A percentile compares a stretch with the other conserved stretches of the same genome.
Evolutionary conservation across 1,139 yeast genomes (phyloP).

Genomic region (Magnusiomyces ingens): DNA sequence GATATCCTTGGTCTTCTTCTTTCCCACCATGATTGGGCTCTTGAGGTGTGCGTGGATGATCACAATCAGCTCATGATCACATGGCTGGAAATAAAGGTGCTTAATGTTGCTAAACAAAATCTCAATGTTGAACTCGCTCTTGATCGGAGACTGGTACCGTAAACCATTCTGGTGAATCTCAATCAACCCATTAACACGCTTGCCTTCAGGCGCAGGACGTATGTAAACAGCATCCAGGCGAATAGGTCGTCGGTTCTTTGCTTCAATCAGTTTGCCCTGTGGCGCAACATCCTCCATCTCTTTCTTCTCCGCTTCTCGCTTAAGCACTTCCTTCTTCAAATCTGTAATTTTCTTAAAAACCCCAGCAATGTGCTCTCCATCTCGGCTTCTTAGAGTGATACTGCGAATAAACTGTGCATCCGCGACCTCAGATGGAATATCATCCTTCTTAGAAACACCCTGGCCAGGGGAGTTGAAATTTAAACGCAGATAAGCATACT

Average conservation of each 20-base stretch:
- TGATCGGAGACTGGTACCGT: conserved; percentile 77
- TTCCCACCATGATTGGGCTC: conserved; percentile 91
- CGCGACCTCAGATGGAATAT: conserved; percentile 82
- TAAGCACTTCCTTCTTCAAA: conserved; percentile 84
- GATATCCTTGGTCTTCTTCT: conserved; percentile 89
- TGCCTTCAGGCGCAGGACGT: conserved; percentile 95
- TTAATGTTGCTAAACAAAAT: conserved; percentile 83
- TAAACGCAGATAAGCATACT: conserved; percentile 79
- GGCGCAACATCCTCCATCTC: conserved; percentile 92
- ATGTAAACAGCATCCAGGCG: conserved; percentile 83
- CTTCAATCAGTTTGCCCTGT: conserved; percentile 81
- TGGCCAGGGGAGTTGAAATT: conserved; percentile 94
- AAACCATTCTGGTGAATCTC: conserved; percentile 96
- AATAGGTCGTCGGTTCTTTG: conserved; percentile 72
- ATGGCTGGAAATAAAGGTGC: conserved; percentile 91
- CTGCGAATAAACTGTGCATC: conserved; percentile 75
- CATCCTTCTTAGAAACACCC: conserved; percentile 58
- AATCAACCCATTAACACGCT: conserved; percentile 84
- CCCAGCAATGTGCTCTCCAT: conserved; percentile 86
- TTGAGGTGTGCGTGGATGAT: conserved; percentile 88
- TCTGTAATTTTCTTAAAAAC: conserved; percentile 87
- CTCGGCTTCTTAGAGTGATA: conserved; percentile 82
- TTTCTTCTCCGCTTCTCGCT: conserved; percentile 84
- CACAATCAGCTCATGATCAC: conserved; percentile 90
- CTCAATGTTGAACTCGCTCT: conserved; percentile 82